These are phyloP conservation scores for Lecanoromycetidae sp. DNA, from an alignment of 2,329 filamentous ascomycete genomes.

Conservation along the genomic window DNA sequence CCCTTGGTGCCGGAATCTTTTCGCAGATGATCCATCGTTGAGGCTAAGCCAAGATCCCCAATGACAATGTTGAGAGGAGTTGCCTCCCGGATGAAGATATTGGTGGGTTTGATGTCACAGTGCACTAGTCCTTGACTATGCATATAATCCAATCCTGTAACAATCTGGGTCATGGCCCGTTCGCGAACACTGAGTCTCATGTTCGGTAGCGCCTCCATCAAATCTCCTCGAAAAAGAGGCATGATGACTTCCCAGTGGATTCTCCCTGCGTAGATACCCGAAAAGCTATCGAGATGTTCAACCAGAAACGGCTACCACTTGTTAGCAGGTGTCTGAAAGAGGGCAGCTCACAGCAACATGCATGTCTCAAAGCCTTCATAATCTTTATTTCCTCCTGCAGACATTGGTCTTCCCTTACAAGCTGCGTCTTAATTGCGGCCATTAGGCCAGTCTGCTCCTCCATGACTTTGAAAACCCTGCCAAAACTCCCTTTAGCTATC, in stretches of 20 bases:
- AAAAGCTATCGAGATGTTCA: neutral
- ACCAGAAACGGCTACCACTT: neutral
- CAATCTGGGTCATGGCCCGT: slow-evolving; percentile 44
- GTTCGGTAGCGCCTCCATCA: neutral
- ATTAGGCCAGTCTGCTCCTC: neutral
- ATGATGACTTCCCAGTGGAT: neutral
- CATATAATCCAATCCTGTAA: slow-evolving; percentile 73
- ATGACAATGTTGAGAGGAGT: neutral
- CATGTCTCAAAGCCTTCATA: neutral
- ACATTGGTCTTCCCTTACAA: neutral
- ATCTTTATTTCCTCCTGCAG: neutral
- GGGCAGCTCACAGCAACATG: neutral
- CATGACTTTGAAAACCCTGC: neutral
- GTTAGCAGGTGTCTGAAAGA: neutral
- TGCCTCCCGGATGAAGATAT: slow-evolving; percentile 69
- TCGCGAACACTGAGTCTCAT: neutral
- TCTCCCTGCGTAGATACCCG: neutral
- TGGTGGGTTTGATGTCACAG: slow-evolving; percentile 95
- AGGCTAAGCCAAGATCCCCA: neutral
- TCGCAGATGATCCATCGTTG: neutral
- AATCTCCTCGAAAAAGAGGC: neutral
- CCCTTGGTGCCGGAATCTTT: neutral
- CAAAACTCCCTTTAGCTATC: neutral
- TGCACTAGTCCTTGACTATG: slow-evolving; percentile 85
- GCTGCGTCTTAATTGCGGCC: neutral